Evolutionary conservation across 495 filamentous ascomycete species (phyloP).

Genomic region (Lasiosphaeria ovina): DNA sequence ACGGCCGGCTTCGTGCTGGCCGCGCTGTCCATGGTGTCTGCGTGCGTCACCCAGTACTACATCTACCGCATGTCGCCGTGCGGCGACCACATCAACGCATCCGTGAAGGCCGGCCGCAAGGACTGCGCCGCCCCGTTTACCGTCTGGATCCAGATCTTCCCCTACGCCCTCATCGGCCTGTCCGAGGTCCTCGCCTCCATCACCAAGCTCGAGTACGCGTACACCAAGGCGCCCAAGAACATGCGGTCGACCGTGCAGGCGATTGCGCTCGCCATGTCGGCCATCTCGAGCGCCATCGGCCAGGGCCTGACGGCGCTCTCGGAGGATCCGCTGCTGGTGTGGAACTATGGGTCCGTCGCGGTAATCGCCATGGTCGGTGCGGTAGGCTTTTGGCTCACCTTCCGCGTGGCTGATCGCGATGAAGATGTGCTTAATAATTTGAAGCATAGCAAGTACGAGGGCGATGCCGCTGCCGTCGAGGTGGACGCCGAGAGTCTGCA

Average conservation of each 20-base stretch:
- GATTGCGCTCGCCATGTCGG: slow-evolving; percentile 66
- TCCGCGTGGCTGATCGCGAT: slow-evolving; percentile 55
- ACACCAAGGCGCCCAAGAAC: slow-evolving; percentile 73
- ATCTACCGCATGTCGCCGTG: slow-evolving; percentile 66
- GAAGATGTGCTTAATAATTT: slow-evolving; percentile 67
- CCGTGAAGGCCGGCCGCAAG: slow-evolving; percentile 8
- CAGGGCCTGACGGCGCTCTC: background rate
- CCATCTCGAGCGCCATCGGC: slow-evolving; percentile 65
- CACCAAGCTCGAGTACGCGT: slow-evolving; percentile 67
- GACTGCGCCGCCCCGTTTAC: slow-evolving; percentile 34
- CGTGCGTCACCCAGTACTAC: slow-evolving; percentile 64
- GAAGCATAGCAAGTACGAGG: slow-evolving; percentile 4
- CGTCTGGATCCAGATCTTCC: slow-evolving; percentile 62
- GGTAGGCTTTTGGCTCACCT: slow-evolving; percentile 60
- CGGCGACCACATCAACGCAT: slow-evolving; percentile 48
- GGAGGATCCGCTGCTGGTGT: slow-evolving; percentile 65
- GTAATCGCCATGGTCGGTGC: slow-evolving; percentile 61
- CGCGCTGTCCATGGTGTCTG: slow-evolving; percentile 62
- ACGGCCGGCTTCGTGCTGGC: slow-evolving; percentile 63
- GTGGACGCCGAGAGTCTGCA: slow-evolving; percentile 24
- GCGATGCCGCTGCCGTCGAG: slow-evolving; percentile 1
- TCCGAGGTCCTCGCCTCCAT: slow-evolving; percentile 72
- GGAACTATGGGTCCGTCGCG: slow-evolving; percentile 62
- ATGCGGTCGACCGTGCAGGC: slow-evolving; percentile 73
- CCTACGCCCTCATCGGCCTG: slow-evolving; percentile 67